Base-by-base conservation (phyloP, 352 stramenopile genomes). In the Pythium brassicae region DNA sequence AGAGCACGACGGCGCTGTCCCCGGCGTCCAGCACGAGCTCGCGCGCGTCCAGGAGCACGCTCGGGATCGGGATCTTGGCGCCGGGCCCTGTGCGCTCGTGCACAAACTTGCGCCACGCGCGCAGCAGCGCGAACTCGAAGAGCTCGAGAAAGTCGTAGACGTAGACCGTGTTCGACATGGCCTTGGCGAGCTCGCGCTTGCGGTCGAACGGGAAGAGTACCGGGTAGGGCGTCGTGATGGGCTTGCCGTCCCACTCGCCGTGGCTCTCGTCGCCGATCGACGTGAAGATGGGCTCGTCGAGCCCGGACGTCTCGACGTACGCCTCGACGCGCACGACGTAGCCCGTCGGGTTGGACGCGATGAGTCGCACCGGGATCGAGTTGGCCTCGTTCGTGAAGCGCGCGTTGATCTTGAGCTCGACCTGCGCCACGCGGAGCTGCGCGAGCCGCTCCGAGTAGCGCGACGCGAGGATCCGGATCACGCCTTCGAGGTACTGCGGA, bases 111-210 rank as follows among this genome's bases (percentile, higher is more conserved):
- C 96, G 81, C 97, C 97, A 99, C 44, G 95, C 80, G 32, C 94
- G 82, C 66, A 99, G 74, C 45, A 99, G 69, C 37, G 92, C 96
- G 61, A 95, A 92, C 82, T 99, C 96, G 63, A 99, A 98, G 25
- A 99, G 78, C 61, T 98, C 95, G 35, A 99, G 77, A 68, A 99
- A 98, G 78, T 99, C 98, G 81, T 99, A 99, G 62, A 95, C 97
- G 72, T 99, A 99, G 11, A 98, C 98, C 26, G 97, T 99, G 74
- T 98, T 98, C 57, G 98, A 97, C 78, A 97, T 95, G 66, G 89
- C 79, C 61, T 94, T 92, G 25, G 89, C 91, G 64, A 96, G 82
- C 68, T 95, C 66, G 78, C 86, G 69, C 86, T 97, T 85, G 82
- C 88, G 79, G 87, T 98, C 90, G 70, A 99, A 99, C 37, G 92